Conservation (phyloP, 345 rosid genomes). For the Aquilaria malaccensis region DNA sequence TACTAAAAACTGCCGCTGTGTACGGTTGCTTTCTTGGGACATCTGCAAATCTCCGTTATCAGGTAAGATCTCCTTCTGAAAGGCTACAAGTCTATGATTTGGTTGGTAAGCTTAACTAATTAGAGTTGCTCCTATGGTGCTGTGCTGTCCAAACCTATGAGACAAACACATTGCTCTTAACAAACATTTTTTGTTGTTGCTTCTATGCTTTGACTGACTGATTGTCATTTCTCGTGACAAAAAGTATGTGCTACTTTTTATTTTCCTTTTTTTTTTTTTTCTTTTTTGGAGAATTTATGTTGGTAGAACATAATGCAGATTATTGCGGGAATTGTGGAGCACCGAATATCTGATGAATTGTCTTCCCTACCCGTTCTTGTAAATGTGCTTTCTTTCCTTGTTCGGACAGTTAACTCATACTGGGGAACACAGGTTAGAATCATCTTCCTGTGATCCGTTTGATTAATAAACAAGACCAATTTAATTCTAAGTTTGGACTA, state of each 20-base stretch:
- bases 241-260: neutral
- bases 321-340: constrained; percentile 88
- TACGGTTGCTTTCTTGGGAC: constrained; percentile 77
- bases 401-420: constrained; percentile 75
- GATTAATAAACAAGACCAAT: neutral
- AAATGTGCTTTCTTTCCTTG: constrained; percentile 75
- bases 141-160: too few relatives aligned
- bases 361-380: constrained; percentile 73
- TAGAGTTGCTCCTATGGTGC: neutral
- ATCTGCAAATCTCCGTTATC: constrained; percentile 90
- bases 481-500: too few relatives aligned
- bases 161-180: too few relatives aligned
- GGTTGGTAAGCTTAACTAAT: too few relatives aligned
- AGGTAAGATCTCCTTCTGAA: constrained; percentile 34
- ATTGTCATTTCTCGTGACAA: neutral
- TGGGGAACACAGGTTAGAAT: constrained; percentile 93
- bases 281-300: constrained; percentile 11
- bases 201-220: too few relatives aligned
- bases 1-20: constrained; percentile 69
- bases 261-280: constrained; percentile 1
- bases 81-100: neutral
- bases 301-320: constrained; percentile 42
- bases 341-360: constrained; percentile 69
- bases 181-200: too few relatives aligned
- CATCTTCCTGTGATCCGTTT: neutral